Evolutionary conservation across 164 flowering plant genomes (phyloP).

Genomic region (Kalanchoe fedtschenkoi): DNA sequence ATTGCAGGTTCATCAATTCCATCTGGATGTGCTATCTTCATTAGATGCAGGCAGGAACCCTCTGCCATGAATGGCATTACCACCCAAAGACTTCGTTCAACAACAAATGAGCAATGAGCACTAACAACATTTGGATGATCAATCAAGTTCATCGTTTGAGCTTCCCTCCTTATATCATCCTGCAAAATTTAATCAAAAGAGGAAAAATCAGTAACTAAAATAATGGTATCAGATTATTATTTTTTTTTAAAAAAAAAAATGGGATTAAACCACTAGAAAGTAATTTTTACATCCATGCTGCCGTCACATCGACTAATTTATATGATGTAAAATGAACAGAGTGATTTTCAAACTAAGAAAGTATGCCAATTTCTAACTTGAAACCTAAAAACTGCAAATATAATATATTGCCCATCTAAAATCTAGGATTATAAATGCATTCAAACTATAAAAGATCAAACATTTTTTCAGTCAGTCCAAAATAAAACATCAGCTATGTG

Average conservation of each 20-base stretch:
- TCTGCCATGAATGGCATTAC: conserved; percentile 99
- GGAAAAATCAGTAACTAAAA: neutral
- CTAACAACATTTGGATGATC: conserved; percentile 87
- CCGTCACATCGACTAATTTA: too few species aligned
- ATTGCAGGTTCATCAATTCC: conserved; percentile 92
- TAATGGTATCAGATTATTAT: too few species aligned
- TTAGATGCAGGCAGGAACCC: conserved; percentile 93
- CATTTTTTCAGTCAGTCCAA: neutral
- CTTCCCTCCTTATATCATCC: conserved; percentile 92
- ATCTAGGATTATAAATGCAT: too few species aligned
- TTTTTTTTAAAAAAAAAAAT: too few species aligned
- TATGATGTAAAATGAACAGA: too few species aligned
- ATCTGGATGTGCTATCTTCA: conserved; percentile 86
- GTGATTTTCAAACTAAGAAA: too few species aligned
- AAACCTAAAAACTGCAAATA: too few species aligned
- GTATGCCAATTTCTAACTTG: too few species aligned
- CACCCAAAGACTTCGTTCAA: conserved; percentile 83
- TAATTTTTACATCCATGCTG: too few species aligned
- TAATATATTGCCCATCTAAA: too few species aligned
- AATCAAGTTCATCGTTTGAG: conserved; percentile 94
- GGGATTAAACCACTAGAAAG: too few species aligned
- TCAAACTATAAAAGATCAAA: too few species aligned
- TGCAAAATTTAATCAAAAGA: conserved; percentile 15
- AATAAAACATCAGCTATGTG: neutral
- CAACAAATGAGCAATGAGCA: conserved; percentile 89